These are phyloP conservation scores for Phylloporus sp. DNA, from an alignment of 1,284 basidiomycete species.

Conservation along the genomic window DNA sequence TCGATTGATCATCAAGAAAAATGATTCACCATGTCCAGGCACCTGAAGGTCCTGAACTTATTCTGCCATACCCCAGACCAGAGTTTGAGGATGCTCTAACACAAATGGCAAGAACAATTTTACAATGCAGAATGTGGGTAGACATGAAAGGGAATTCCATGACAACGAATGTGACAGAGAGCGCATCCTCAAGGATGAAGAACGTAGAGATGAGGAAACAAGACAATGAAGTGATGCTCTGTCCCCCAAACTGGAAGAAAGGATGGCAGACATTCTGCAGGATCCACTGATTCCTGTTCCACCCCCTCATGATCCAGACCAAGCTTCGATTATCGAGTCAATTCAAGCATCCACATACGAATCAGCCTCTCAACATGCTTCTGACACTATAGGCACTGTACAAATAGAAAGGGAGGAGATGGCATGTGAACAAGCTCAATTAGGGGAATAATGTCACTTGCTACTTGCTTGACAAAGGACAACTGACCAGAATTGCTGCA, in stretches of 20 bases:
- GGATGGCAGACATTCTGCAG: constrained; percentile 37
- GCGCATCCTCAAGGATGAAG: constrained; percentile 61
- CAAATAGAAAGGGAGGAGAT: constrained; percentile 66
- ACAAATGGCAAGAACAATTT: constrained; percentile 61
- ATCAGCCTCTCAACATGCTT: constrained; percentile 61
- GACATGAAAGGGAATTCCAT: constrained; percentile 68
- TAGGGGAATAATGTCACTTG: constrained; percentile 52
- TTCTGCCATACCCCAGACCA: constrained; percentile 3
- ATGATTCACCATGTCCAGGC: constrained; percentile 36
- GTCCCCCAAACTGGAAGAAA: constrained; percentile 55
- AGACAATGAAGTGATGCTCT: constrained; percentile 59
- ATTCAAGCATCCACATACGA: constrained; percentile 49
- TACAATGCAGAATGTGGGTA: constrained; percentile 60
- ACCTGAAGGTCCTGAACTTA: constrained; percentile 17
- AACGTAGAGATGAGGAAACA: constrained; percentile 60
- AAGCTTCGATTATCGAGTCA: constrained; percentile 46
- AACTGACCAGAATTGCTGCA: constrained; percentile 60
- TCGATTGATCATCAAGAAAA: constrained; percentile 31
- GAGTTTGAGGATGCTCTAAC: constrained; percentile 57
- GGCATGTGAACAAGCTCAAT: constrained; percentile 57
- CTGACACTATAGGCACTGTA: constrained; percentile 66
- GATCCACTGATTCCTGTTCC: constrained; percentile 32
- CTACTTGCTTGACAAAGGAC: constrained; percentile 52
- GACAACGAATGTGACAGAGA: constrained; percentile 70
- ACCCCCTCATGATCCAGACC: constrained; percentile 28